phyloP scores from a whole-genome alignment of 495 filamentous ascomycete species.

The Xylaria longipes region DNA sequence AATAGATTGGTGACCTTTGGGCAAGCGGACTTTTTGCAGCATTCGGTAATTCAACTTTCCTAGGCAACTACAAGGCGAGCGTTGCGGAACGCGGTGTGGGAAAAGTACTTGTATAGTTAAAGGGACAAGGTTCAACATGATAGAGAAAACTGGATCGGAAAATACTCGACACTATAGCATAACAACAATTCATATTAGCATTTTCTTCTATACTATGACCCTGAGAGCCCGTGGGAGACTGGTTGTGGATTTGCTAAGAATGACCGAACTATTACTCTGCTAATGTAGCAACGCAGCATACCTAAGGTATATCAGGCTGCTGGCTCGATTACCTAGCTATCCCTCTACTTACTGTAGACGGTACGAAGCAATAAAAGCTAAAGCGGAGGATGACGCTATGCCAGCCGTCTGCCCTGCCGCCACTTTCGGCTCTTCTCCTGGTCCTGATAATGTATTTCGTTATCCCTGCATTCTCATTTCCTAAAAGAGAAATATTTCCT shows the following conservation, averaged over 20 bases:
- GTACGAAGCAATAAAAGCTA: too few relatives aligned
- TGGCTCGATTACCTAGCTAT: too few relatives aligned
- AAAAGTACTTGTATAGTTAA: conserved; percentile 55
- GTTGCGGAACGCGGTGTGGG: conserved; percentile 27
- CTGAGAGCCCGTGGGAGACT: background rate
- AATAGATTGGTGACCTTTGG: conserved; percentile 7
- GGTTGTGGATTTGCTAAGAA: too few relatives aligned
- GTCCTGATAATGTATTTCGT: background rate
- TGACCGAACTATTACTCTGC: too few relatives aligned
- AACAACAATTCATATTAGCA: conserved; percentile 34
- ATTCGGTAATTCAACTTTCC: conserved; percentile 31
- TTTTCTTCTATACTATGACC: background rate
- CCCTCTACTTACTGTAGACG: too few relatives aligned
- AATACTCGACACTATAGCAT: conserved; percentile 3
- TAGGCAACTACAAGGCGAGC: conserved; percentile 34
- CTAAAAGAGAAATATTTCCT: background rate
- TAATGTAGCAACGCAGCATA: too few relatives aligned
- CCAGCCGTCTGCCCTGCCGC: background rate
- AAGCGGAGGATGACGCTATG: too few relatives aligned
- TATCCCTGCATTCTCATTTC: background rate
- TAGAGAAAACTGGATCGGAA: conserved; percentile 30
- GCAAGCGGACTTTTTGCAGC: conserved; percentile 19
- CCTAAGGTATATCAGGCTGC: too few relatives aligned
- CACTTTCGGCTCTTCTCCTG: background rate
- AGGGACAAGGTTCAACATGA: conserved; percentile 55